A percentile compares a stretch with the other conserved stretches of the same genome.
These are phyloP conservation scores for Hericium erinaceus DNA, from an alignment of 768 basidiomycete genomes.

Conservation along the genomic window DNA sequence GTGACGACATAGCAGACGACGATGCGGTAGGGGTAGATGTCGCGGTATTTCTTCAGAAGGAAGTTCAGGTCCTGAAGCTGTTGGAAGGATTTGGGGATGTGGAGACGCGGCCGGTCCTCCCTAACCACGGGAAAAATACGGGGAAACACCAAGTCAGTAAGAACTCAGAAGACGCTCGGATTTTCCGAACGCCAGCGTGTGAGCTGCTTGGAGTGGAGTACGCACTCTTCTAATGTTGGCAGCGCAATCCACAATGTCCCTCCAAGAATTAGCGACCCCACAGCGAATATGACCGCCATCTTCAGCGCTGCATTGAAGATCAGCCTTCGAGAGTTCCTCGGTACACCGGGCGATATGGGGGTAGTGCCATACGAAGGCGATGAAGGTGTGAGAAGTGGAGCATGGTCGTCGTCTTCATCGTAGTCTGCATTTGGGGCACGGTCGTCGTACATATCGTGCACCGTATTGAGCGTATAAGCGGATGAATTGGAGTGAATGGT, in stretches of 20 bases:
- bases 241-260: constrained; percentile 74
- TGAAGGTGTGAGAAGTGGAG: constrained; percentile 31
- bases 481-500: constrained; percentile 29
- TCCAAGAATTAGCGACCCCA: constrained; percentile 63
- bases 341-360: constrained; percentile 21
- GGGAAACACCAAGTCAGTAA: not conserved
- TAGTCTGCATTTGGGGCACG: not conserved
- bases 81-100: constrained; percentile 80
- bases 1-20: constrained; percentile 81
- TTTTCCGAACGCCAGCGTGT: too few species aligned
- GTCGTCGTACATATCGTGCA: constrained; percentile 28
- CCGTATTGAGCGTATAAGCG: constrained; percentile 57
- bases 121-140: constrained; percentile 29
- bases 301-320: constrained; percentile 77
- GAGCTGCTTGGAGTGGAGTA: constrained; percentile 9
- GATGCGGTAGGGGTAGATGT: constrained; percentile 79
- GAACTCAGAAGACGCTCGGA: too few species aligned
- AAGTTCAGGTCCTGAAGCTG: constrained; percentile 80
- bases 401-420: constrained; percentile 6
- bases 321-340: constrained; percentile 40
- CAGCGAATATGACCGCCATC: constrained; percentile 68
- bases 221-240: constrained; percentile 71
- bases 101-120: constrained; percentile 64
- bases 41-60: constrained; percentile 86
- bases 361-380: constrained; percentile 8